These are phyloP conservation scores for Cytospora schulzeri DNA, from an alignment of 2,329 filamentous ascomycete genomes.

Conservation along the genomic window DNA sequence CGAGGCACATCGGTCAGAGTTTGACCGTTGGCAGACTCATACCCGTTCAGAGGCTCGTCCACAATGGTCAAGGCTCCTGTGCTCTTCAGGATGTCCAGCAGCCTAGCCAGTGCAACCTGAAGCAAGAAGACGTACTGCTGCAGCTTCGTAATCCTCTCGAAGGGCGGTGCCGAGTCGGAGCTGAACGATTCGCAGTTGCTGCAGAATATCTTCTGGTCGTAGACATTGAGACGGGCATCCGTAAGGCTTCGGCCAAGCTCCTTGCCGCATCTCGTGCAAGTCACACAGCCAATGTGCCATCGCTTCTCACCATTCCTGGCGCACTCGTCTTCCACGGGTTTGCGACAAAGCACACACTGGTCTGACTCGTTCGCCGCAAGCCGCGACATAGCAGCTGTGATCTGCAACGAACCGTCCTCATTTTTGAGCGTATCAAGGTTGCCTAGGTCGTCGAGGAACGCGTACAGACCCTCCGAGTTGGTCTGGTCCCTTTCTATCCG, in stretches of 20 bases:
- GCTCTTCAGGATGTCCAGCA: slow-evolving; percentile 82
- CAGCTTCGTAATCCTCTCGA: slow-evolving; percentile 79
- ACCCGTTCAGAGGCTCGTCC: slow-evolving; percentile 69
- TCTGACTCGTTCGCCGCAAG: slow-evolving; percentile 79
- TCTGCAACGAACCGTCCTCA: slow-evolving; percentile 64
- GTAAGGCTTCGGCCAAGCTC: slow-evolving; percentile 70
- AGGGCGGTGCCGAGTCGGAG: slow-evolving; percentile 54
- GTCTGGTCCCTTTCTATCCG: slow-evolving; percentile 85
- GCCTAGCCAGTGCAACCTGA: slow-evolving; percentile 83
- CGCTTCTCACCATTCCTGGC: slow-evolving; percentile 72
- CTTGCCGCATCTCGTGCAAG: slow-evolving; percentile 65
- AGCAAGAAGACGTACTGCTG: slow-evolving; percentile 94
- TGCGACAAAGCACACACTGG: slow-evolving; percentile 77
- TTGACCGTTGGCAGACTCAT: slow-evolving; percentile 67
- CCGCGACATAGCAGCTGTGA: slow-evolving; percentile 64
- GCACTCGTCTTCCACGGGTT: slow-evolving; percentile 94
- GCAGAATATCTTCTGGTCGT: slow-evolving; percentile 73
- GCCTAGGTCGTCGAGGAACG: slow-evolving; percentile 81
- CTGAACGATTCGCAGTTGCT: slow-evolving; percentile 62
- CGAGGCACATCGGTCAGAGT: slow-evolving; percentile 53
- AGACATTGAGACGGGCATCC: slow-evolving; percentile 72
- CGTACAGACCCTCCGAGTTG: slow-evolving; percentile 73
- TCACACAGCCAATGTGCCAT: slow-evolving; percentile 83
- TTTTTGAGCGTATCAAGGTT: slow-evolving; percentile 78
- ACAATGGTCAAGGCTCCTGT: slow-evolving; percentile 79